A percentile compares a stretch with the other conserved stretches of the same genome.
phyloP scores from a whole-genome alignment of 225 moss, liverwort and hornwort genomes.

The Thuidium tamariscinum region DNA sequence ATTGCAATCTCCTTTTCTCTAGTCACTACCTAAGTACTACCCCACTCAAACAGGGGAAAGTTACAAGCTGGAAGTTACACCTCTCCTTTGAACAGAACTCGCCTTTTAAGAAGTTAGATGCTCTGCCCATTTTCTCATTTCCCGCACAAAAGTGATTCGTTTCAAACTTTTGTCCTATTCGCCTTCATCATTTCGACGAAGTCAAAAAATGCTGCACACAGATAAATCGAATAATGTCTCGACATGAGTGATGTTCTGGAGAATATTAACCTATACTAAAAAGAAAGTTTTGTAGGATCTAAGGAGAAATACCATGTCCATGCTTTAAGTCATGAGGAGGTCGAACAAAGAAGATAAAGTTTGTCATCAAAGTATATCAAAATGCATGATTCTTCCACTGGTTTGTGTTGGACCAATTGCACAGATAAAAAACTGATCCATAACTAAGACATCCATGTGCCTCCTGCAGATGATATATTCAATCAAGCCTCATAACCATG shows the following conservation, averaged over 20 bases:
- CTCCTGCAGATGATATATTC: not conserved
- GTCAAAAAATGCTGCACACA: constrained; percentile 77
- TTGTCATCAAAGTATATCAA: not conserved
- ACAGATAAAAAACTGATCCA: not conserved
- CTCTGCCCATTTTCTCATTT: not conserved
- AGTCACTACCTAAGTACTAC: constrained; percentile 2
- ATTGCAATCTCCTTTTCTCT: not conserved
- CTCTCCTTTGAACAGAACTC: not conserved
- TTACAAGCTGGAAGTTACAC: constrained; percentile 8
- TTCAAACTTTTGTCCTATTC: constrained; percentile 31
- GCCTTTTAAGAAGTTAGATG: not conserved
- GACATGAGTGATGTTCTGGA: constrained; percentile 3
- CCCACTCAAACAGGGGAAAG: constrained; percentile 2
- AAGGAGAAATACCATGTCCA: not conserved
- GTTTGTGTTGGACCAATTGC: not conserved
- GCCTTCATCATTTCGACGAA: constrained; percentile 86
- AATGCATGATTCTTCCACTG: not conserved
- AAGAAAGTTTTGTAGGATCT: not conserved
- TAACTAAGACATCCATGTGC: not conserved
- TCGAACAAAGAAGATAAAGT: constrained; percentile 1
- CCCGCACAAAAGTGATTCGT: not conserved
- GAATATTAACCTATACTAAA: not conserved
- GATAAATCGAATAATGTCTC: constrained; percentile 3
- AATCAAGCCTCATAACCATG: not conserved
- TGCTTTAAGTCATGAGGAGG: not conserved